Base-by-base conservation (phyloP, 2,329 filamentous ascomycete genomes). In the Colletotrichum limetticola region DNA sequence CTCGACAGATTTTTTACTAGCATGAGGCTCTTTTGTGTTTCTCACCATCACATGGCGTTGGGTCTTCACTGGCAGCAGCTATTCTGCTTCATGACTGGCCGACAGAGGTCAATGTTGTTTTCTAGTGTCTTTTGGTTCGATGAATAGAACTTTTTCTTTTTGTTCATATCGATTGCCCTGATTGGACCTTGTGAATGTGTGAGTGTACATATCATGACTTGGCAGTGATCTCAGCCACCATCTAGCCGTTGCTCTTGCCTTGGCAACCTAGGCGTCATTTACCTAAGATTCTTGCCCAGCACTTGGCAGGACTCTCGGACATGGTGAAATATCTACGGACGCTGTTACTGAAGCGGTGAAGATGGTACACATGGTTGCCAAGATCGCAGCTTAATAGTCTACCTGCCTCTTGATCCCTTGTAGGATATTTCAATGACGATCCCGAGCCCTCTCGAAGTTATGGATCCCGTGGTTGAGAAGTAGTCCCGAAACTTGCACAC, bases 21-120 rank as follows among this genome's bases (percentile, higher is more conserved):
- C 66, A 71, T 61, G 66, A 70, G 60, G 66, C 66, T 67, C 68
- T 70, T 70, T 71, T 65, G 46, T 66, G 66, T 71, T 69, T 55
- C 26, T 61, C 46, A 60, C 62, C 66, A 72, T 66, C 35, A 73
- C 53, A 72, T 65, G 71, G 71, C 71, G 71, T 73, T 73, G 61
- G 71, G 60, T 60, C 71, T 61, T 70, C 60, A 14, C 28, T 70
- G 56, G 60, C 60, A 73, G 71, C 66, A 66, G 66, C 66, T 56
- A 49, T 58, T 66, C 66, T 73, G 66, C 66, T 71, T 70, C 66
- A 73, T 62, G 66, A 71, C 49, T 22, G 71, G 37, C 67, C 55
- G n/a, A 55, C 46, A 65, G 42, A 66, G 55, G 71, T 35, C 68
- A 24, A 24, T 42, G 35, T 69, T 64, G 59, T 60, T 73, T 63